Percentiles rank a stretch among this genome's conserved stretches.
Evolutionary conservation across 495 filamentous ascomycete species (phyloP).

Genomic region (Aspergillus sparsus): DNA sequence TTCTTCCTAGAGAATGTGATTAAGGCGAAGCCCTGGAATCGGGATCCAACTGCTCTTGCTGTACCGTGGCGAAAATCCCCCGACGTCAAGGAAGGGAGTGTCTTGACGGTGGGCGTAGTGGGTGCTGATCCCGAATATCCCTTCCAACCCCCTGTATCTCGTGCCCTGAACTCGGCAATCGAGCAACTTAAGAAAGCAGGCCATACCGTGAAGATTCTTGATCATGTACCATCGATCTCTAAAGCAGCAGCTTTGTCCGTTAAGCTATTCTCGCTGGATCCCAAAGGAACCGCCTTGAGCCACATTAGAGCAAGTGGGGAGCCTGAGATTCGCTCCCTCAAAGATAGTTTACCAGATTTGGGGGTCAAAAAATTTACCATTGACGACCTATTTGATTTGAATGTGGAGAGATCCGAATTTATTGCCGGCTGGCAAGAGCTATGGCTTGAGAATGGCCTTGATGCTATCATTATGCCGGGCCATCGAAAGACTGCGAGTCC

Average conservation of each 20-base stretch:
- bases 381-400: conserved; percentile 21
- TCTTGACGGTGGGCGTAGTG: conserved; percentile 51
- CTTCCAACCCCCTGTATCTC: conserved; percentile 28
- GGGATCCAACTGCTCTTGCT: conserved; percentile 19
- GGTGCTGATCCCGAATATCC: conserved; percentile 51
- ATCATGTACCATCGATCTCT: conserved; percentile 8
- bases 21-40: conserved; percentile 16
- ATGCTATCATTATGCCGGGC: conserved; percentile 48
- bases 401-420: conserved; percentile 5
- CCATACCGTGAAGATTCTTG: conserved; percentile 3
- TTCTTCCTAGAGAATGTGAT: conserved; percentile 28
- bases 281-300: conserved; percentile 29
- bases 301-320: conserved; percentile 30
- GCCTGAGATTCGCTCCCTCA: conserved; percentile 17
- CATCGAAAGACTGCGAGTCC: conserved; percentile 48
- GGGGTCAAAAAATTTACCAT: not conserved
- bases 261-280: conserved; percentile 32
- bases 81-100: conserved; percentile 16
- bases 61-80: conserved; percentile 19
- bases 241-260: conserved; percentile 7
- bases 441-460: conserved; percentile 35
- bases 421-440: conserved; percentile 21
- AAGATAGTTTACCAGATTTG: conserved; percentile 6
- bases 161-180: not conserved
- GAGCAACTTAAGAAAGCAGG: not conserved